Evolutionary conservation across 1,284 basidiomycete species (phyloP).

Genomic region (Malassezia sympodialis): DNA sequence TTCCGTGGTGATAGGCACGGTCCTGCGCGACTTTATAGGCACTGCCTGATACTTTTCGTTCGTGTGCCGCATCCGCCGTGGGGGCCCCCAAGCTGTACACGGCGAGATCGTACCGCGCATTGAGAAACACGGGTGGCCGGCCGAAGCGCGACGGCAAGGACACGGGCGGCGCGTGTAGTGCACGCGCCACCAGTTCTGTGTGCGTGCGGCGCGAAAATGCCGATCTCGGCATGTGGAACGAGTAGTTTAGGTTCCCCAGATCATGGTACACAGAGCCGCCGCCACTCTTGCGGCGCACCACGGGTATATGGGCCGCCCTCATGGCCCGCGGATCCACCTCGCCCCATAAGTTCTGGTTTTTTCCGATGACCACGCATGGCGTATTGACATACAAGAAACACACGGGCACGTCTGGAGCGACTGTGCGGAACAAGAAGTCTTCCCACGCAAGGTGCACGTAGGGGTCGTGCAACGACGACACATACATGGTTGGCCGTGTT

Average conservation of each 20-base stretch:
- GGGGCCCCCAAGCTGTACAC: slow-evolving; percentile 15
- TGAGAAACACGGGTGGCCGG: slow-evolving; percentile 52
- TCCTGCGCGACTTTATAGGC: slow-evolving; percentile 90
- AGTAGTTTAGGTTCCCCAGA: slow-evolving; percentile 92
- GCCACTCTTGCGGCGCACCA: slow-evolving; percentile 77
- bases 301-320: slow-evolving; percentile 57
- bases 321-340: slow-evolving; percentile 69
- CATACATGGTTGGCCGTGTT: slow-evolving; percentile 50
- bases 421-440: slow-evolving; percentile 51
- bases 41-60: slow-evolving; percentile 76
- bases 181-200: slow-evolving; percentile 65
- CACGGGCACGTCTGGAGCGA: slow-evolving; percentile 48
- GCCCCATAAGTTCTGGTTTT: slow-evolving; percentile 95
- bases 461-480: slow-evolving; percentile 72
- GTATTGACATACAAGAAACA: slow-evolving; percentile 78
- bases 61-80: slow-evolving; percentile 15
- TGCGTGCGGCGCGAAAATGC: slow-evolving; percentile 73
- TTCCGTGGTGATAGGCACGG: slow-evolving; percentile 93
- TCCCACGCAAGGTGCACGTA: slow-evolving; percentile 89
- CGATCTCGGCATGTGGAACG: slow-evolving; percentile 72
- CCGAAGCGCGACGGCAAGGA: slow-evolving; percentile 6
- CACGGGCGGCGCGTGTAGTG: slow-evolving; percentile 56
- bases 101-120: slow-evolving; percentile 70
- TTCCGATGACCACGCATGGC: slow-evolving; percentile 85
- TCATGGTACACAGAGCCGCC: slow-evolving; percentile 99